These are phyloP conservation scores for Globisporangium paroecandrum DNA, from an alignment of 352 stramenopile genomes.

Conservation along the genomic window DNA sequence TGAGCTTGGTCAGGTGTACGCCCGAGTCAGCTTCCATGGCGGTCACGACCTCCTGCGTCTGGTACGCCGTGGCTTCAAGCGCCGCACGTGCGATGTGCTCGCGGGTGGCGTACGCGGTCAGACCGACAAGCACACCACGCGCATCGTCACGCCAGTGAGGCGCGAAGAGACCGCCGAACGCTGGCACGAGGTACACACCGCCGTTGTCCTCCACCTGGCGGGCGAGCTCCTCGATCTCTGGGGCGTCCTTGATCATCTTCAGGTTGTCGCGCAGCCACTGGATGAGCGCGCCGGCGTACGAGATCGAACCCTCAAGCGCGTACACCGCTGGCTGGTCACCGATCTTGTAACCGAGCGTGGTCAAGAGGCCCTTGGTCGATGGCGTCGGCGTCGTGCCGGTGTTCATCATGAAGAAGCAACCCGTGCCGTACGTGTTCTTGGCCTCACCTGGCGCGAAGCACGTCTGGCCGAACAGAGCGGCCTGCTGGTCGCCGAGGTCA, in stretches of 20 bases:
- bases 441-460: slow-evolving; percentile 94
- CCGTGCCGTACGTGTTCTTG: slow-evolving; percentile 99
- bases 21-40: slow-evolving; percentile 93
- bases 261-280: slow-evolving; percentile 99
- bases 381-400: slow-evolving; percentile 89
- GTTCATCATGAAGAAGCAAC: slow-evolving; percentile 99
- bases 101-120: slow-evolving; percentile 94
- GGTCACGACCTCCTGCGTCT: slow-evolving; percentile 92
- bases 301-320: slow-evolving; percentile 96
- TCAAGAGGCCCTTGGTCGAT: slow-evolving; percentile 94
- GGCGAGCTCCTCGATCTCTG: slow-evolving; percentile 89
- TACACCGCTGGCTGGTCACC: slow-evolving; percentile 89
- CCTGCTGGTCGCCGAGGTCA: slow-evolving; percentile 97
- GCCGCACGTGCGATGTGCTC: slow-evolving; percentile 95
- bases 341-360: slow-evolving; percentile 89
- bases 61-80: slow-evolving; percentile 96
- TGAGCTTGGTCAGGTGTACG: slow-evolving; percentile 88
- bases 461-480: slow-evolving; percentile 96
- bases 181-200: slow-evolving; percentile 97
- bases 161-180: slow-evolving; percentile 97
- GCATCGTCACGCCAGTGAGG: slow-evolving; percentile 96
- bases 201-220: slow-evolving; percentile 90
- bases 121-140: slow-evolving; percentile 94
- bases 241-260: slow-evolving; percentile 88
- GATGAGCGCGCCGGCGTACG: slow-evolving; percentile 95